phyloP scores from a whole-genome alignment of 2,329 filamentous ascomycete genomes.

The Exophiala phaeomuriformis region DNA sequence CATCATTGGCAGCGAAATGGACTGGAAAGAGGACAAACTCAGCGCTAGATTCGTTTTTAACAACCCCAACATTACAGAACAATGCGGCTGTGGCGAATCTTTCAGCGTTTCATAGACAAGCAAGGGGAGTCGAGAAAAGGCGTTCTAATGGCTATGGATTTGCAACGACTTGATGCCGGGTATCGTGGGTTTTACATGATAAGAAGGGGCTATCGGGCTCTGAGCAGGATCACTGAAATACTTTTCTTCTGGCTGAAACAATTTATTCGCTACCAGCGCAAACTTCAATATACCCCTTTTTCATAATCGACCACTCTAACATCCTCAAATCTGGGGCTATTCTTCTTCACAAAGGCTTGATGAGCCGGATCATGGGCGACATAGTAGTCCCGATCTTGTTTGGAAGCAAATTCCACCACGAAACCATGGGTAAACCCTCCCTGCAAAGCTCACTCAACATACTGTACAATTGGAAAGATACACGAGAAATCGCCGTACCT shows the following conservation, averaged over 20 bases:
- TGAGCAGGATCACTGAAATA: background rate
- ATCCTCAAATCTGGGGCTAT: conserved; percentile 39
- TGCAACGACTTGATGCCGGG: conserved; percentile 2
- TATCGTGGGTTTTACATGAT: background rate
- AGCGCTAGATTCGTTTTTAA: conserved; percentile 87
- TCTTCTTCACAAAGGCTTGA: conserved; percentile 49
- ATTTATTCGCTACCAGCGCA: background rate
- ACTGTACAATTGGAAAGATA: background rate
- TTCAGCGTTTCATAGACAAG: conserved; percentile 62
- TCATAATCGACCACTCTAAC: conserved; percentile 56
- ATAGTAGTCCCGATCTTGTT: conserved; percentile 62
- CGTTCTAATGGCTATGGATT: background rate
- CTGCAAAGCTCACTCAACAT: conserved; percentile 33
- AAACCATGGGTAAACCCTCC: conserved; percentile 62
- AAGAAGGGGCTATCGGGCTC: background rate
- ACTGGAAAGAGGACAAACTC: conserved; percentile 94
- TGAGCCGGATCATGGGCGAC: conserved; percentile 58
- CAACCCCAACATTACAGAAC: conserved; percentile 97
- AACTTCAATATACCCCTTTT: conserved; percentile 42
- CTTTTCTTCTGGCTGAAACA: background rate
- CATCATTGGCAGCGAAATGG: conserved; percentile 98
- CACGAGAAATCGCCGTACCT: conserved; percentile 41
- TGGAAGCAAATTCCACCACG: conserved; percentile 57
- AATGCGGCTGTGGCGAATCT: conserved; percentile 93
- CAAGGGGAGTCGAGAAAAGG: background rate